These are phyloP conservation scores for Xylariaceae sp. DNA, from an alignment of 2,329 filamentous ascomycete genomes.

Conservation along the genomic window DNA sequence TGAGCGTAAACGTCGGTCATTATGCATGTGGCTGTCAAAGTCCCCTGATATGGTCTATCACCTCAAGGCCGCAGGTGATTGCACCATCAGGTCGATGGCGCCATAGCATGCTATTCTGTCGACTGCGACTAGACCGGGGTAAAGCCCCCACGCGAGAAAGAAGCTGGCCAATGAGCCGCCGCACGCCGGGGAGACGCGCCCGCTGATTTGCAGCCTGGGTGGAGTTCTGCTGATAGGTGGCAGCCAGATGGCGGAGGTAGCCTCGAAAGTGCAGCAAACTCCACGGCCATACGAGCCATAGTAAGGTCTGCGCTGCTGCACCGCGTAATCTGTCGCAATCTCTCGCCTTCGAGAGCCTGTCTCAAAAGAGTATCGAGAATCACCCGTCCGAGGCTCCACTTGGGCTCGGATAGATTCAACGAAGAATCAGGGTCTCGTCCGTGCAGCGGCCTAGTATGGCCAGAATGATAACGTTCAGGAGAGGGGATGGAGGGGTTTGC, in stretches of 20 bases:
- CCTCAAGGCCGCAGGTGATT: conserved; percentile 56
- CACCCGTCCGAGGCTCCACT: conserved; percentile 10
- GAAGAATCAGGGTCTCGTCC: conserved; percentile 2
- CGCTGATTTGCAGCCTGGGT: conserved; percentile 17
- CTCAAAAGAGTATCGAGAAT: too few relatives aligned
- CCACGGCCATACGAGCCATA: too few relatives aligned
- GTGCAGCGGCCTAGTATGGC: not conserved
- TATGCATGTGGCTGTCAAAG: conserved; percentile 15
- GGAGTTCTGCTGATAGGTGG: not conserved
- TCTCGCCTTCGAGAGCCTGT: too few relatives aligned
- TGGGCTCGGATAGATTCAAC: conserved; percentile 1
- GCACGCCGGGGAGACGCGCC: conserved; percentile 14
- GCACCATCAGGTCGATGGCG: conserved; percentile 49
- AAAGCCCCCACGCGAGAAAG: not conserved
- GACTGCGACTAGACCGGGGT: conserved; percentile 8
- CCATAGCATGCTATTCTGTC: conserved; percentile 30
- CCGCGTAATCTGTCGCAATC: too few relatives aligned
- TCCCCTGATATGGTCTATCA: conserved; percentile 20
- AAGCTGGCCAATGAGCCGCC: conserved; percentile 16
- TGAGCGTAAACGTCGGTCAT: conserved; percentile 14
- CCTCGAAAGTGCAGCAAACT: too few relatives aligned
- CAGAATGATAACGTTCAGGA: conserved; percentile 6
- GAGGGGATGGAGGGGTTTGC: conserved; percentile 10
- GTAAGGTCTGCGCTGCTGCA: too few relatives aligned
- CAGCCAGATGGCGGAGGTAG: too few relatives aligned